A percentile compares a stretch with the other conserved stretches of the same genome.
phyloP scores from a whole-genome alignment of 208 protist species.

The Wallacemonas sp. region DNA sequence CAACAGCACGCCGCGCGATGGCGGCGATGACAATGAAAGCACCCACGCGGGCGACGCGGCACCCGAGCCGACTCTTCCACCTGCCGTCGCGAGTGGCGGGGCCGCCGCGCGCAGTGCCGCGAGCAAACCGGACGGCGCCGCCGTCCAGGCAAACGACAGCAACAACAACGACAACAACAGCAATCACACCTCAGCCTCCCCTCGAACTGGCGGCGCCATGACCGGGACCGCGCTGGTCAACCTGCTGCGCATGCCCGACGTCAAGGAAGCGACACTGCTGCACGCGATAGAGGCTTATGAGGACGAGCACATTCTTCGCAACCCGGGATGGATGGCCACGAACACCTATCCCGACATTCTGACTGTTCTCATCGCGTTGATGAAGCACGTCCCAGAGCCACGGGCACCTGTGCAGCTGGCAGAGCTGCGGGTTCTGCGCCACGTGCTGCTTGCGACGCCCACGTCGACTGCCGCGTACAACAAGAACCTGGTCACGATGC shows the following conservation, averaged over 20 bases:
- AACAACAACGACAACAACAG: background rate
- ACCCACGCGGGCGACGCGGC: slow-evolving; percentile 36
- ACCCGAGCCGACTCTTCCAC: slow-evolving; percentile 26
- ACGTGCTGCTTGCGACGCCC: slow-evolving; percentile 56
- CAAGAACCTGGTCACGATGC: slow-evolving; percentile 31
- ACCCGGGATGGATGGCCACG: slow-evolving; percentile 33
- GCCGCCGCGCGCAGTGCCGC: slow-evolving; percentile 7
- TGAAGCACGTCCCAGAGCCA: slow-evolving; percentile 65
- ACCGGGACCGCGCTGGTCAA: slow-evolving; percentile 53
- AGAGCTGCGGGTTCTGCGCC: slow-evolving; percentile 64
- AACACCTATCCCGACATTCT: slow-evolving; percentile 41
- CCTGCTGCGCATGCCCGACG: slow-evolving; percentile 73
- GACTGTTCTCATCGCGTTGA: slow-evolving; percentile 49
- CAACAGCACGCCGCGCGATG: slow-evolving; percentile 14
- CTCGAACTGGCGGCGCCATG: slow-evolving; percentile 16
- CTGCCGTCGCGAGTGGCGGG: slow-evolving; percentile 4
- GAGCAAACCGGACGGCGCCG: slow-evolving; percentile 8
- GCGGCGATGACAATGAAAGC: slow-evolving; percentile 16
- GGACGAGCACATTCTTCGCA: slow-evolving; percentile 27
- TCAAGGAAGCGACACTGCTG: slow-evolving; percentile 76
- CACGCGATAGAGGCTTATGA: slow-evolving; percentile 76
- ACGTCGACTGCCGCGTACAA: slow-evolving; percentile 28
- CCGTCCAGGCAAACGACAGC: slow-evolving; percentile 11
- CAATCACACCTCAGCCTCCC: background rate
- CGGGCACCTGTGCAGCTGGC: slow-evolving; percentile 79